These are phyloP conservation scores for Pseudofabraea citricarpa DNA, from an alignment of 2,329 filamentous ascomycete species.

Conservation along the genomic window DNA sequence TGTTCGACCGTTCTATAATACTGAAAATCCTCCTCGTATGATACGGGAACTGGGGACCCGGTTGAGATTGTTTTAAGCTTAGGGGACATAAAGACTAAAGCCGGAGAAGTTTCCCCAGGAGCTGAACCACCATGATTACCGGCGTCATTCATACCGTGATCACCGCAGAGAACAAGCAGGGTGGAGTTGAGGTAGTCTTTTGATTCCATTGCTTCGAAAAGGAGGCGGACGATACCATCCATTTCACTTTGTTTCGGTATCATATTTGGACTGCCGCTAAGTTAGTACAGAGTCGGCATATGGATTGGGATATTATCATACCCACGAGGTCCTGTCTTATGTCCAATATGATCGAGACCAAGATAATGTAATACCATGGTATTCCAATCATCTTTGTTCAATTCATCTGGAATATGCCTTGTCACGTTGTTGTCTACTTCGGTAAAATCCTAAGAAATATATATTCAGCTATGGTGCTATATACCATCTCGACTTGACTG, in stretches of 20 bases:
- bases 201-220: conserved; percentile 72
- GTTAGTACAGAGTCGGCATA: conserved; percentile 3
- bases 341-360: conserved; percentile 93
- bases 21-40: conserved; percentile 65
- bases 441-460: conserved; percentile 71
- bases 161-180: conserved; percentile 80
- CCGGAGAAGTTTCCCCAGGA: conserved; percentile 88
- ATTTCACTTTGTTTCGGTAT: conserved; percentile 89
- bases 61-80: conserved; percentile 60
- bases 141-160: conserved; percentile 99
- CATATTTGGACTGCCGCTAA: conserved; percentile 94
- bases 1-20: conserved; percentile 88
- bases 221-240: conserved; percentile 72
- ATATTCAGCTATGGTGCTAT: conserved; percentile 22
- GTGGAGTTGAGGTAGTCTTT: conserved; percentile 70
- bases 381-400: conserved; percentile 78
- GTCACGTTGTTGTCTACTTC: conserved; percentile 98
- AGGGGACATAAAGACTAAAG: conserved; percentile 85
- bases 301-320: conserved; percentile 28
- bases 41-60: conserved; percentile 44
- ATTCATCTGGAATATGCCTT: conserved; percentile 74
- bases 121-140: conserved; percentile 96
- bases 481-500: conserved; percentile 35
- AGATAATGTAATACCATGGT: conserved; percentile 94
- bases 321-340: conserved; percentile 88